Percentiles rank a stretch among this genome's conserved stretches.
These are phyloP conservation scores for Globisporangium nodosum DNA, from an alignment of 352 stramenopile species.

Conservation along the genomic window DNA sequence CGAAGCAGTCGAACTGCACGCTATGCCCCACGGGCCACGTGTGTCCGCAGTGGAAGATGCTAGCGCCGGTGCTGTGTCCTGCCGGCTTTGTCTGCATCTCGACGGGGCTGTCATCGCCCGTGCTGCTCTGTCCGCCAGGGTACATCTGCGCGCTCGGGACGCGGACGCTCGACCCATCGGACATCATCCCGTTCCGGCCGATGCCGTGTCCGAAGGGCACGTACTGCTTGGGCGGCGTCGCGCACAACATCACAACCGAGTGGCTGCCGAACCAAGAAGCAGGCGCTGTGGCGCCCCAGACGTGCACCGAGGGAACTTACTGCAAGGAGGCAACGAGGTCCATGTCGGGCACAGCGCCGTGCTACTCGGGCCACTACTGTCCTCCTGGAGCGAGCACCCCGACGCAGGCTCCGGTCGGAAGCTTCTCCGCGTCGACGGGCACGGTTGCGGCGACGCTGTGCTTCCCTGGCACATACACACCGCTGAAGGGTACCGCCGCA, in stretches of 20 bases:
- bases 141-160: conserved; percentile 94
- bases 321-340: conserved; percentile 83
- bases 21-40: conserved; percentile 93
- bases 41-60: conserved; percentile 86
- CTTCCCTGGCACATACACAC: conserved; percentile 96
- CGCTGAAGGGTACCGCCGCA: conserved; percentile 78
- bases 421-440: conserved; percentile 82
- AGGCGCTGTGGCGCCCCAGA: conserved; percentile 86
- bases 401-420: conserved; percentile 89
- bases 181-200: conserved; percentile 68
- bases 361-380: conserved; percentile 96
- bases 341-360: conserved; percentile 79
- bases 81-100: conserved; percentile 95
- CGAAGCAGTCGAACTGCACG: conserved; percentile 89
- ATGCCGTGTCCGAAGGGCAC: conserved; percentile 87
- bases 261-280: conserved; percentile 87
- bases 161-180: conserved; percentile 85
- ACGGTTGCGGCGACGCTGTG: conserved; percentile 93
- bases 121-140: conserved; percentile 90
- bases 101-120: conserved; percentile 85
- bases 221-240: conserved; percentile 95
- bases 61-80: conserved; percentile 79
- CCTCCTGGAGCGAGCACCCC: conserved; percentile 85
- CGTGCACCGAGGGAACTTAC: conserved; percentile 94
- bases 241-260: conserved; percentile 86